Evolutionary conservation across 495 filamentous ascomycete genomes (phyloP), one percentile per base, ranked within the genome.

Genomic region (Echria macrotheca): DNA sequence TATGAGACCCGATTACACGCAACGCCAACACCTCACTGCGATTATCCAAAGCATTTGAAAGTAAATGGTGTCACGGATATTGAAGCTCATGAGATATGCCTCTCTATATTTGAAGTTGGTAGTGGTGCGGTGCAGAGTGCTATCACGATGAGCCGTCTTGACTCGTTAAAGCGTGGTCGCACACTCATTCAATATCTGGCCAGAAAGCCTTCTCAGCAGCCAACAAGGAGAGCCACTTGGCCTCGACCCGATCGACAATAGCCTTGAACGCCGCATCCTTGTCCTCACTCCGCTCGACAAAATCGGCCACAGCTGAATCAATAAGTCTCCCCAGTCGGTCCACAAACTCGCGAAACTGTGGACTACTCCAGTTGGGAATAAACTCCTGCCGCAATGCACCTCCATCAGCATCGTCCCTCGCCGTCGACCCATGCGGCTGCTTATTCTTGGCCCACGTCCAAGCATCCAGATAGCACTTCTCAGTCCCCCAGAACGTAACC

Each of bases 401-500:
- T 1, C 80, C 81, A 57, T 86, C 81, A 5, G 65, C 69, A 61
- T 83, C 77, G 31, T 57, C 46, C 9, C 46, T 41, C 14, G 37
- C 44, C 26, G 63, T 55, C 12, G 31, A 19, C 26, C 42, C 36
- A 11, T 49, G 49, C 10, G 52, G 45, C 58, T 71, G 49, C 51
- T 68, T 59, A 5, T 51, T 56, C 28, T 70, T 70, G 19, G 79
- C 79, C 66, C 73, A 80, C 44, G 66, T 66, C 81, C 81, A 86
- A 11, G 80, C 70, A 33, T 71, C 67, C 4, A 84, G 48, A 60
- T 84, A 85, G 50, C 71, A 75, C 3, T 71, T 75, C 69, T 91
- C 86, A 9, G 83, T 88, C 21, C 83, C 81, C 82, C 85, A 91
- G 15, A 89, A 73, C 17, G 86, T 76, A 7, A 86, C 72, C 49